Evolutionary conservation across 495 filamentous ascomycete genomes (phyloP).

Genomic region (Aspergillus campestris): DNA sequence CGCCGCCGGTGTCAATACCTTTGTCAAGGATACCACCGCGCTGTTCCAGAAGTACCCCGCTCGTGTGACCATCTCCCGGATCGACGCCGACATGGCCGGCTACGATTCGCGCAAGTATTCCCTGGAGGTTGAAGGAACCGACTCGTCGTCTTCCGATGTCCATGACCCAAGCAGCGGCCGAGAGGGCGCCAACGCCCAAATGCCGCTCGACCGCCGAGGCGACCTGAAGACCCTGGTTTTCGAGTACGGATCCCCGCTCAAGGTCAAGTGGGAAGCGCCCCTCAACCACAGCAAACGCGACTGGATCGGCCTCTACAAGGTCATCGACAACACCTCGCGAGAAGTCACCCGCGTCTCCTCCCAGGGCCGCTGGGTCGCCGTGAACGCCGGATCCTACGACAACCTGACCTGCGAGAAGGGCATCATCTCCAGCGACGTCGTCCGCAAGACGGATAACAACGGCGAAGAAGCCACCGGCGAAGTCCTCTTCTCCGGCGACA

Average conservation of each 20-base stretch:
- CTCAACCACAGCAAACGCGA: constrained; percentile 86
- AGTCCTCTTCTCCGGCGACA: constrained; percentile 83
- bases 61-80: constrained; percentile 72
- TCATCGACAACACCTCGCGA: constrained; percentile 83
- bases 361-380: constrained; percentile 84
- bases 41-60: constrained; percentile 88
- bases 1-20: constrained; percentile 73
- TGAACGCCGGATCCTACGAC: constrained; percentile 67
- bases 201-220: constrained; percentile 42
- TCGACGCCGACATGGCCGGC: constrained; percentile 76
- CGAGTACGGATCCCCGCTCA: constrained; percentile 86
- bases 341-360: constrained; percentile 76
- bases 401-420: constrained; percentile 68
- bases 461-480: constrained; percentile 52
- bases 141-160: constrained; percentile 43
- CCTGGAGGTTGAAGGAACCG: constrained; percentile 62
- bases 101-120: constrained; percentile 77
- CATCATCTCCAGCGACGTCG: constrained; percentile 60
- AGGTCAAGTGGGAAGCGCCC: constrained; percentile 86
- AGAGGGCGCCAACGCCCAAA: constrained; percentile 42
- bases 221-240: constrained; percentile 66
- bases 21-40: constrained; percentile 79
- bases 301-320: constrained; percentile 92
- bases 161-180: constrained; percentile 36
- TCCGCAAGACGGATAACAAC: constrained; percentile 38